phyloP scores from a whole-genome alignment of 257 asterid genomes.

The Leonotis leonurus region DNA sequence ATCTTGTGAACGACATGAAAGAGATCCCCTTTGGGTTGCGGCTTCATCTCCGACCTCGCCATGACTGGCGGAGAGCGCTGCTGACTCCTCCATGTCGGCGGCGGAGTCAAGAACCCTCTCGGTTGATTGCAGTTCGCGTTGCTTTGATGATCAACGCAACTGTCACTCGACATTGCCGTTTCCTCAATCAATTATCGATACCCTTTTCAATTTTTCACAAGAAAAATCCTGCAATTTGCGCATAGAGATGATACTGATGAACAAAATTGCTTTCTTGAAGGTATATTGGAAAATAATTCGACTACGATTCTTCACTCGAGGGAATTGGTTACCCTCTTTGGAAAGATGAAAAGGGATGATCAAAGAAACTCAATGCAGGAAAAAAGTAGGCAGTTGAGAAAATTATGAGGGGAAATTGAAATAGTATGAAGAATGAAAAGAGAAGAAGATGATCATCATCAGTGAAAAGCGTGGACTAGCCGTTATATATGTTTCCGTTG shows the following conservation, averaged over 20 bases:
- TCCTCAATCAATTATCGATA: background rate
- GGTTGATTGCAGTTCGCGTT: constrained; percentile 18
- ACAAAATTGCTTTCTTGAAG: background rate
- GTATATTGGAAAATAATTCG: background rate
- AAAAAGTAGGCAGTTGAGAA: background rate
- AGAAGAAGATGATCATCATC: background rate
- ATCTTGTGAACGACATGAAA: constrained; percentile 71
- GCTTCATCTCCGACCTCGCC: constrained; percentile 52
- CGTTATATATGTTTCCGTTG: constrained; percentile 44
- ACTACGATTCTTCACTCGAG: background rate
- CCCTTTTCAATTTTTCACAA: background rate
- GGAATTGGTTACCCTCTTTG: background rate
- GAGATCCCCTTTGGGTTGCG: constrained; percentile 23
- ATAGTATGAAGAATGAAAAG: too few species aligned
- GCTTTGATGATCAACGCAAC: constrained; percentile 9
- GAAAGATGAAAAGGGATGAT: background rate
- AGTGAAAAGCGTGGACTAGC: constrained; percentile 27
- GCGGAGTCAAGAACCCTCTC: constrained; percentile 77
- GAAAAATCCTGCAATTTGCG: background rate
- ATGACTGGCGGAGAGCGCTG: constrained; percentile 25
- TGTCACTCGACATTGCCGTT: constrained; percentile 22
- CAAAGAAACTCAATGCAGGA: background rate
- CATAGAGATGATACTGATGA: background rate
- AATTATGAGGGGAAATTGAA: background rate
- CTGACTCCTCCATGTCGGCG: constrained; percentile 43